phyloP scores from a whole-genome alignment of 2,329 filamentous ascomycete genomes.

The Colletotrichum spaethianum region DNA sequence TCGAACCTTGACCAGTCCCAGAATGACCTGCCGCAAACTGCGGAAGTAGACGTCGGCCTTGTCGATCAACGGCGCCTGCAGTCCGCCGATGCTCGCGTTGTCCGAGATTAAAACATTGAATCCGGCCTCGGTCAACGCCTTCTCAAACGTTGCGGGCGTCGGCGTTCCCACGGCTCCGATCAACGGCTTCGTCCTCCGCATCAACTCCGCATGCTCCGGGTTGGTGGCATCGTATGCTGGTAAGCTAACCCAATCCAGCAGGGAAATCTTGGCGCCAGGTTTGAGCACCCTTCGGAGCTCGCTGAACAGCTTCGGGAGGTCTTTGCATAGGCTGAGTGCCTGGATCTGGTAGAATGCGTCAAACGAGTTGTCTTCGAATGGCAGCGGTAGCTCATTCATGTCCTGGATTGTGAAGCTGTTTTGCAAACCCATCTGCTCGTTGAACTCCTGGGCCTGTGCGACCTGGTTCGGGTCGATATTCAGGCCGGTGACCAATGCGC shows the following conservation, averaged over 20 bases:
- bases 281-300: conserved; percentile 65
- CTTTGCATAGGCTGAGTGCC: conserved; percentile 68
- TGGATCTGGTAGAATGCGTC: conserved; percentile 72
- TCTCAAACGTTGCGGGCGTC: conserved; percentile 62
- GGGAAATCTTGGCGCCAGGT: conserved; percentile 64
- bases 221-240: conserved; percentile 63
- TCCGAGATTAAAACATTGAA: conserved; percentile 63
- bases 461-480: conserved; percentile 70
- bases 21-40: conserved; percentile 62
- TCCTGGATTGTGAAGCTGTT: conserved; percentile 66
- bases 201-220: conserved; percentile 63
- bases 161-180: conserved; percentile 70
- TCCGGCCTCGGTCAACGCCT: conserved; percentile 61
- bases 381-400: conserved; percentile 66
- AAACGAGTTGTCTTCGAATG: conserved; percentile 63
- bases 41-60: conserved; percentile 69
- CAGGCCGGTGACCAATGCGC: conserved; percentile 63
- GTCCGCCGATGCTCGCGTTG: conserved; percentile 65
- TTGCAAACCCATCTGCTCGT: conserved; percentile 57
- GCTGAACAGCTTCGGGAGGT: conserved; percentile 60
- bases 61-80: conserved; percentile 67
- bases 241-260: conserved; percentile 68
- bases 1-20: conserved; percentile 62
- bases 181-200: conserved; percentile 68
- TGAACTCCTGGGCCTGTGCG: conserved; percentile 61